A percentile compares a stretch with the other conserved stretches of the same genome.
phyloP scores from a whole-genome alignment of 331 rosid genomes.

The Malus hybrid region DNA sequence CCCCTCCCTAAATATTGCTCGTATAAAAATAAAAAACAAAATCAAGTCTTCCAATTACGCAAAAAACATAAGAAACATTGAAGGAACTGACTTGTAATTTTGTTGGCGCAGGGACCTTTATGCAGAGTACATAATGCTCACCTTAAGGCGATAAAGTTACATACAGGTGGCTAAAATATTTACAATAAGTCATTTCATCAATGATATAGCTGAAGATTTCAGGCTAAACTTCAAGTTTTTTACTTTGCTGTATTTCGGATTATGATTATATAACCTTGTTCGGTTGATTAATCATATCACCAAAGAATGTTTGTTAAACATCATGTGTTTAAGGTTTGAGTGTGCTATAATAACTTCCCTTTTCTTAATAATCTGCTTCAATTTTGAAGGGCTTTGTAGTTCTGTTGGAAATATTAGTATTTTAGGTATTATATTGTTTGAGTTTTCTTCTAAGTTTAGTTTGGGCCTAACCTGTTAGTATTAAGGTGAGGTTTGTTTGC shows the following conservation, averaged over 20 bases:
- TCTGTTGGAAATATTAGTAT: too few relatives aligned
- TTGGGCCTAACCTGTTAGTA: too few relatives aligned
- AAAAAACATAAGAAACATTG: neutral
- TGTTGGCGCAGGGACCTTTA: conserved; percentile 87
- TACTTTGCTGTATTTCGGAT: neutral
- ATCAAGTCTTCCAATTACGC: neutral
- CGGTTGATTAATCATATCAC: neutral
- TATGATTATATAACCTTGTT: neutral
- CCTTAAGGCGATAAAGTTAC: conserved; percentile 60
- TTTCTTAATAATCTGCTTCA: neutral
- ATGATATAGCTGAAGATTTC: conserved; percentile 2
- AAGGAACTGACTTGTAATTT: conserved; percentile 8
- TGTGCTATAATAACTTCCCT: neutral
- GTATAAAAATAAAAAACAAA: too few relatives aligned
- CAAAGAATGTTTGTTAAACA: neutral
- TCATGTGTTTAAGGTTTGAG: neutral
- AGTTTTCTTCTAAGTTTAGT: too few relatives aligned
- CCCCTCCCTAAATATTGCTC: too few relatives aligned
- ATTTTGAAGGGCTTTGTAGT: too few relatives aligned
- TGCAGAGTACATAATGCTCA: conserved; percentile 74
- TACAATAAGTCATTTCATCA: conserved; percentile 21
- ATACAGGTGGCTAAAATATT: neutral
- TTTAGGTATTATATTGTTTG: too few relatives aligned
- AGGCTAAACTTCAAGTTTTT: neutral
- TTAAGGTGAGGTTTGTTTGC: too few relatives aligned